A percentile compares a stretch with the other conserved stretches of the same genome.
Evolutionary conservation across 495 filamentous ascomycete species (phyloP).

Genomic region (Cercophora scortea): DNA sequence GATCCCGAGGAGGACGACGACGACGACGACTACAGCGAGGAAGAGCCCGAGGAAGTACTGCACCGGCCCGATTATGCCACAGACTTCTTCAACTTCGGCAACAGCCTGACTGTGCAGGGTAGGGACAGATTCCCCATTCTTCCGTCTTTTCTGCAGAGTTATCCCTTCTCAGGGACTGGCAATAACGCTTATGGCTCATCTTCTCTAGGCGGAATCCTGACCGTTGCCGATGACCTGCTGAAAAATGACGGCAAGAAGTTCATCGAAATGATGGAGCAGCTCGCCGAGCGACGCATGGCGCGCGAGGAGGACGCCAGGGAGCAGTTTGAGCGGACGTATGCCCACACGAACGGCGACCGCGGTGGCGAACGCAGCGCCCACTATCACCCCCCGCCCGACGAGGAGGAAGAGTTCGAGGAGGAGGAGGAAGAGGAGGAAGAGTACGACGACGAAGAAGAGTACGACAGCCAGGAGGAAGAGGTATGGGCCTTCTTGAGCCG

Average conservation of each 20-base stretch:
- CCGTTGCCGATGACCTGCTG: constrained; percentile 93
- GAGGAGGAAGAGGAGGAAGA: constrained; percentile 60
- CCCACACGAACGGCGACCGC: constrained; percentile 38
- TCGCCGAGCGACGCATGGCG: constrained; percentile 94
- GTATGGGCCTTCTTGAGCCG: constrained; percentile 12
- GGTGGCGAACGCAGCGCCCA: constrained; percentile 21
- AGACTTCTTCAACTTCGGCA: constrained; percentile 96
- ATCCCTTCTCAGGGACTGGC: constrained; percentile 23
- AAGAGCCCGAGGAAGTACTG: constrained; percentile 48
- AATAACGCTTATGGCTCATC: constrained; percentile 36
- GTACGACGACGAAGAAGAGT: constrained; percentile 81
- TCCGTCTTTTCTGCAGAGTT: constrained; percentile 28
- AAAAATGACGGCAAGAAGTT: constrained; percentile 99
- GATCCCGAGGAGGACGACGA: constrained; percentile 53
- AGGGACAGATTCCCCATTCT: constrained; percentile 35
- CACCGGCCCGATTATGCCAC: constrained; percentile 57
- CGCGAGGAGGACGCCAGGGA: constrained; percentile 86
- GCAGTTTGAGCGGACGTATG: constrained; percentile 56
- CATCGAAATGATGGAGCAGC: constrained; percentile 99
- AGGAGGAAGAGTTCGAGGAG: constrained; percentile 60
- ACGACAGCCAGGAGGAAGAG: constrained; percentile 84
- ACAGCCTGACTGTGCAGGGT: constrained; percentile 96
- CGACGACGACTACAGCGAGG: constrained; percentile 47
- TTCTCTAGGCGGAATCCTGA: constrained; percentile 86
- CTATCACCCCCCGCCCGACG: constrained; percentile 49